Evolutionary conservation across 176 grass and related monocot genomes (phyloP).

Genomic region (Elymus sibiricus): DNA sequence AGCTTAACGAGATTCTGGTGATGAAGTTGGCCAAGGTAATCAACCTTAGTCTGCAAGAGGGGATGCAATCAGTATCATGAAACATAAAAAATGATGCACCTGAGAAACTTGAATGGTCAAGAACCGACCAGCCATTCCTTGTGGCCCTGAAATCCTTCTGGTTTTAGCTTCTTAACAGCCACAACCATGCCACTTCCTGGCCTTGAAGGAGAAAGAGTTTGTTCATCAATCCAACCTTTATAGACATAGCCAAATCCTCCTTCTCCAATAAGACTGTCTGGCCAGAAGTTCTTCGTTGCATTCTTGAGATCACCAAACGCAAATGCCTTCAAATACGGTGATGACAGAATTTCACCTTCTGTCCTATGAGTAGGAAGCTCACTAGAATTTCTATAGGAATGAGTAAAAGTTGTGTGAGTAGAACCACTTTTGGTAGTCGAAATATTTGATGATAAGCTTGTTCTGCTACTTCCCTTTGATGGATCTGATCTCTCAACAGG

Average conservation of each 20-base stretch:
- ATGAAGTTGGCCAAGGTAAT: conserved; percentile 81
- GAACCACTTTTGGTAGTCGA: conserved; percentile 38
- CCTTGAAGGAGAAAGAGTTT: conserved; percentile 52
- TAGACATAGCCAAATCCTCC: conserved; percentile 68
- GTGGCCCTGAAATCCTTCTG: too few relatives aligned
- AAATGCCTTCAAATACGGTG: conserved; percentile 47
- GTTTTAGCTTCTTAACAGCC: too few relatives aligned
- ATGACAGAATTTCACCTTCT: conserved; percentile 73
- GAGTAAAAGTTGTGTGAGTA: conserved; percentile 36
- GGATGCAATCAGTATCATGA: not conserved
- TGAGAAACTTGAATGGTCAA: conserved; percentile 21
- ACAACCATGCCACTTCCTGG: conserved; percentile 53
- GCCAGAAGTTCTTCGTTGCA: conserved; percentile 47
- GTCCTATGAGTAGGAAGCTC: conserved; percentile 54
- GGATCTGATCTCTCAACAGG: conserved; percentile 38
- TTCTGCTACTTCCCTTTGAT: conserved; percentile 56
- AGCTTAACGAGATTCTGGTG: conserved; percentile 88
- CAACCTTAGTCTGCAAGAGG: conserved; percentile 71
- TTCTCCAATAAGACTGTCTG: conserved; percentile 61
- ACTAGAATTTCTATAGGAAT: conserved; percentile 51
- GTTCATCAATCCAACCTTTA: conserved; percentile 67
- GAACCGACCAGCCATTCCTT: too few relatives aligned
- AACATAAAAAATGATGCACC: not conserved
- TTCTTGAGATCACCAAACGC: conserved; percentile 39
- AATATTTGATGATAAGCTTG: conserved; percentile 31